Evolutionary conservation across 2,329 filamentous ascomycete species (phyloP), one percentile per base, ranked within the genome.

Genomic region (Trichoderma sp.): DNA sequence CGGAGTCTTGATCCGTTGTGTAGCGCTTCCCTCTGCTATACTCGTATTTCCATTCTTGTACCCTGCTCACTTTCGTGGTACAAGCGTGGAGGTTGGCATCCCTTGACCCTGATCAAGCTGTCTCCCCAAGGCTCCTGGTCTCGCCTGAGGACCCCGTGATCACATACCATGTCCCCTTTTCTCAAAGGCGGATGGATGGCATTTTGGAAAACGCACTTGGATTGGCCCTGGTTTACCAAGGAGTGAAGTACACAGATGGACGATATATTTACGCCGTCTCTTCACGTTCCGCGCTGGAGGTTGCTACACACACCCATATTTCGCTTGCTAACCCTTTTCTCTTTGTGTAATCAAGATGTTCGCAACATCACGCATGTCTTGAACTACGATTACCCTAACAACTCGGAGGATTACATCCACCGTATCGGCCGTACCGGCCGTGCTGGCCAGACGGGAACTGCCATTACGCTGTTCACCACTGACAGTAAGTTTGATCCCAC

Each of bases 361-460:
- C 94, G 93, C 83, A 96, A 99, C 87, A 99, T 99, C 84, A 98
- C 95, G 82, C 95, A 99, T 84, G 95, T 99, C 82, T 87, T 99
- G 83, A 98, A 98, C 89, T 97, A 98, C 91, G 95, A 98, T 80
- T 98, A 98, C 82, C 94, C 94, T 79, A 98, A 98, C 85, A 98
- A 98, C 81, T 88, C 95, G 75, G 95, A 99, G 83, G 94, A 98
- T 77, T 98, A 98, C 76, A 96, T 98, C 72, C 95, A 97, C 78
- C 91, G 95, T 79, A 95, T 94, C 79, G 95, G 95, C 74, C 91
- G 95, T 82, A 98, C 95, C 73, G 94, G 95, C 74, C 91, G 94
- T 84, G 94, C 95, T 77, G 95, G 95, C 82, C 90, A 90, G 75
- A 92, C 90, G 71, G 95, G 95, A 82, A 98, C 93, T 74, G 95